Base-by-base conservation (phyloP, 345 rosid species). In the Citrus reticulata region DNA sequence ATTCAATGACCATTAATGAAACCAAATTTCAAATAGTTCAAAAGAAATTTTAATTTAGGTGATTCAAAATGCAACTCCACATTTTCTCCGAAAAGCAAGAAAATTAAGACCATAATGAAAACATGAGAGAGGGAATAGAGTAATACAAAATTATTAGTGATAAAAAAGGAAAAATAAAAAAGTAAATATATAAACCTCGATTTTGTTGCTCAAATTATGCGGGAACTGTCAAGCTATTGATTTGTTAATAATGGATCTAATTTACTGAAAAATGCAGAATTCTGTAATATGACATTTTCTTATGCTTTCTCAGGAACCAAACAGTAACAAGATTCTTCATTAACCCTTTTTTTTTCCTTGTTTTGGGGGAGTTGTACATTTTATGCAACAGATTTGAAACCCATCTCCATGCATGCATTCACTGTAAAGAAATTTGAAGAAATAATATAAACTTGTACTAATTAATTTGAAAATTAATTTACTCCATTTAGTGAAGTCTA, bases 301-400 rank as follows among this genome's bases (percentile, higher is more conserved):
- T 66, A 9, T 40, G 27, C n/a, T 79, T 76, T 79, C 76, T 73
- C 63, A 70, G 46, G 49, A 72, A 69, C 77, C 77, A 78, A 66
- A 32, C 75, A 54, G 32, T 10, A 68, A 8, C 27, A 4, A 49
- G 6, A 46, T 6, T 40, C 37, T 19, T 19, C 2, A 20, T 57
- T 34, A 32, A 30, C 8, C 7, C 8, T 37, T 6, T 37, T 35
- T 7, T 25, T 42, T 30, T 11, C 17, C 1, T 25, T 4, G 42
- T 24, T 69, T 8, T 2, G 54, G 0, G 17, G 10, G 20, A 64
- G 17, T 30, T 24, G 13, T 11, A 22, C 27, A 39, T 39, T 39
- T n/a, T 68, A 11, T 39, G 54, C 19, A n/a, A 68, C 55, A 19
- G 66, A 64, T 30, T 64, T 3, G 9, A 16, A 49, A 13, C 16